These are phyloP conservation scores for Phytophthora cajani DNA, from an alignment of 352 stramenopile genomes.

Conservation along the genomic window DNA sequence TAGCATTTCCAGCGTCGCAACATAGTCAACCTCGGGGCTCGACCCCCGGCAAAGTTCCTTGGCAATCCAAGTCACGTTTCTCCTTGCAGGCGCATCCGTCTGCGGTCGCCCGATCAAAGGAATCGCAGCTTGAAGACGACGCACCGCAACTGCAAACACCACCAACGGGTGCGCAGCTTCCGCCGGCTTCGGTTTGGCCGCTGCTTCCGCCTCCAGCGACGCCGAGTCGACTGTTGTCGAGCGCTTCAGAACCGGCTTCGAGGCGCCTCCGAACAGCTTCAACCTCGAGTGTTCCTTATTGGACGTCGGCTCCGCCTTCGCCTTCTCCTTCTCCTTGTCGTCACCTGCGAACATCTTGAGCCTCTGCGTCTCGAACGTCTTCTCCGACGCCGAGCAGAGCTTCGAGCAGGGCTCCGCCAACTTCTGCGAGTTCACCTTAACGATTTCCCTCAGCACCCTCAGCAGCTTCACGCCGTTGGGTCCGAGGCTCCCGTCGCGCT, in stretches of 20 bases:
- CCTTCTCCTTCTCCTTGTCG: conserved; percentile 11
- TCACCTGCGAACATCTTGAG: conserved; percentile 49
- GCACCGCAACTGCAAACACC: conserved; percentile 36
- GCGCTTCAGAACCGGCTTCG: conserved; percentile 31
- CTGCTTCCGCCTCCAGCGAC: conserved; percentile 33
- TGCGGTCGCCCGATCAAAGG: conserved; percentile 47
- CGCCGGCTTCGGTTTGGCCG: conserved; percentile 16
- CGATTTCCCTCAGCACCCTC: conserved; percentile 47
- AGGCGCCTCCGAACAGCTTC: conserved; percentile 29
- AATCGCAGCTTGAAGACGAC: conserved; percentile 43
- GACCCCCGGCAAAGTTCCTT: conserved; percentile 57
- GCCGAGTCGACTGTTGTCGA: conserved; percentile 39
- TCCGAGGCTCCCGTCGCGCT: conserved; percentile 48
- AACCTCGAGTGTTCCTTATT: conserved; percentile 5
- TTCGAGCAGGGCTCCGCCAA: conserved; percentile 46
- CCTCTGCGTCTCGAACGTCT: conserved; percentile 60
- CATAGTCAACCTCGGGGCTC: conserved; percentile 55
- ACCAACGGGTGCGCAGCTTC: conserved; percentile 28
- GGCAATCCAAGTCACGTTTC: conserved; percentile 60
- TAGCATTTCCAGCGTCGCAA: conserved; percentile 83
- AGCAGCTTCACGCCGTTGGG: conserved; percentile 57
- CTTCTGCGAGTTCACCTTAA: conserved; percentile 41
- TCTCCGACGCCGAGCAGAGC: conserved; percentile 45
- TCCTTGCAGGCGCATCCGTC: conserved; percentile 37
- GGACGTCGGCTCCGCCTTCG: conserved; percentile 8